Base-by-base conservation (phyloP, 164 flowering plant species). In the Hamamelis virginiana region DNA sequence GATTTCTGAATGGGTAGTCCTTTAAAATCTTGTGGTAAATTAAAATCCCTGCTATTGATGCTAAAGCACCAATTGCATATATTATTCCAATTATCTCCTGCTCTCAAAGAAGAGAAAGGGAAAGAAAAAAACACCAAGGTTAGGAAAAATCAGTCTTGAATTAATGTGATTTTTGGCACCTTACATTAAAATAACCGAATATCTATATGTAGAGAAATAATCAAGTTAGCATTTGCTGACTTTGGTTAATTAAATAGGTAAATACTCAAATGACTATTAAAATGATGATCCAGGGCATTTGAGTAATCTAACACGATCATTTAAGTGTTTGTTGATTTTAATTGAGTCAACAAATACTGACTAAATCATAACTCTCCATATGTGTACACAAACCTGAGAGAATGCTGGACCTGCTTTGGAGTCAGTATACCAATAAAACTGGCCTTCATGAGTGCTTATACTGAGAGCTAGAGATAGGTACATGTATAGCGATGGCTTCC, bases 401-500 rank as follows among this genome's bases (percentile, higher is more conserved):
- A 87, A 89, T 5, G 79, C 91, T 22, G 97, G 97, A 19, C 94
- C 94, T 38, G 84, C 91, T 71, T 76, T 82, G 22, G 90, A 81
- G 74, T 89, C 83, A 23, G 94, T 91, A 64, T 80, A 87, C 97
- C 97, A 91, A 38, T 91, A 91, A 66, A 91, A 91, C 38, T 80
- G 85, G 9, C 97, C 97, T 80, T 89, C 92, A 65, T 84, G 86
- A 53, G 89, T 85, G 70, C 89, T 87, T 10, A 86, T 72, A 69
- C 85, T 85, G 27, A 89, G 81, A 38, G 97, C 85, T 61, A 89
- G 46, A 38, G 94, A 86, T 6, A 91, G 74, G 69, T 74, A 86
- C 86, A 89, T 91, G 72, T 79, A 91, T 0, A 89, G 82, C 13
- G 92, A 79, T 16, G 97, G 97, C 77, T 85, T 86, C 97, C 97